A percentile compares a stretch with the other conserved stretches of the same genome.
These are phyloP conservation scores for Pisolithus marmoratus DNA, from an alignment of 768 basidiomycete genomes.

Conservation along the genomic window DNA sequence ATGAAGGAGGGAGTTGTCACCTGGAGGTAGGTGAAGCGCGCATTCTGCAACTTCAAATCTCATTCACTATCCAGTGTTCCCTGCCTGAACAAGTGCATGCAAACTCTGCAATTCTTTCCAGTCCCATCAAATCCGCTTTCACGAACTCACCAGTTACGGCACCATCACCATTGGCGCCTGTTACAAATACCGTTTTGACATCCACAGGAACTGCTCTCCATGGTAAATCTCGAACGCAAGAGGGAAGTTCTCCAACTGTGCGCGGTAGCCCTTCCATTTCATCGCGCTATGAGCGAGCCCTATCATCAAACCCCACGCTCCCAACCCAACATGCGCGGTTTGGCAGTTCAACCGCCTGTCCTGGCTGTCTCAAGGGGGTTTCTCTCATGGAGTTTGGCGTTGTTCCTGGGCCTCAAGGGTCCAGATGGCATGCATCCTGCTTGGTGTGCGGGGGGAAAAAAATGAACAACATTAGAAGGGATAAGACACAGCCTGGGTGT, in stretches of 20 bases:
- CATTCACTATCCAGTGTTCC: slow-evolving; percentile 32
- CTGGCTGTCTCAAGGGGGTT: slow-evolving; percentile 68
- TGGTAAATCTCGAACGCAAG: slow-evolving; percentile 6
- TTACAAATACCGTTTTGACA: slow-evolving; percentile 14
- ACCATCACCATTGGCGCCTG: slow-evolving; percentile 15
- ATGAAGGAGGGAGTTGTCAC: slow-evolving; percentile 63
- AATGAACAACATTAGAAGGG: slow-evolving; percentile 36
- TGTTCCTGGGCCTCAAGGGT: slow-evolving; percentile 78
- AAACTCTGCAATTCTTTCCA: slow-evolving; percentile 9
- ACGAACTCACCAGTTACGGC: slow-evolving; percentile 5
- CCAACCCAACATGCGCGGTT: slow-evolving; percentile 24
- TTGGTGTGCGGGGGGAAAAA: slow-evolving; percentile 76
- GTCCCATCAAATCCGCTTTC: slow-evolving; percentile 8
- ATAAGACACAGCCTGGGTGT: slow-evolving; percentile 65
- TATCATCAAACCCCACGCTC: slow-evolving; percentile 12
- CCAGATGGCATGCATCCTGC: slow-evolving; percentile 74
- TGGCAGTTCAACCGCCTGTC: slow-evolving; percentile 48
- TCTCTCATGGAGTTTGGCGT: slow-evolving; percentile 84
- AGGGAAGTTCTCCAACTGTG: slow-evolving; percentile 9
- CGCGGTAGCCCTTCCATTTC: slow-evolving; percentile 18
- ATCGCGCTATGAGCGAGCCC: slow-evolving; percentile 25
- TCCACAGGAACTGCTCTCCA: slow-evolving; percentile 1
- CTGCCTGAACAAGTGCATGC: slow-evolving; percentile 30
- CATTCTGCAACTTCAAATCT: slow-evolving; percentile 1
- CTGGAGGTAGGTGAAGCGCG: slow-evolving; percentile 36